Conservation (phyloP, 106 monocot genomes). For the Vanilla planifolia region DNA sequence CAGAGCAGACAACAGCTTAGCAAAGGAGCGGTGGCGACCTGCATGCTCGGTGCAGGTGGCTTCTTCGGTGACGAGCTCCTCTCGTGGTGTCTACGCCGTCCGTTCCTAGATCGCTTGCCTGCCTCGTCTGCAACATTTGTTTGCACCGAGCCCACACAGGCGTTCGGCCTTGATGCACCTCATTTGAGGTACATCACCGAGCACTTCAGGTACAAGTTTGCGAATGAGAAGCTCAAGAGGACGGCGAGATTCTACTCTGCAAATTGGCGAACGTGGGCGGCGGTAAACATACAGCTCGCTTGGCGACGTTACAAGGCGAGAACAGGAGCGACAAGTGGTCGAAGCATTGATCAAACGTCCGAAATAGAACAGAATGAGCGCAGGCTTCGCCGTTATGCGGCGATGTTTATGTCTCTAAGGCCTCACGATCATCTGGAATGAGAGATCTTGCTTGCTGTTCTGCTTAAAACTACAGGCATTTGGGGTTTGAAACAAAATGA, state of each 20-base stretch:
- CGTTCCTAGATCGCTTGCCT: slow-evolving; percentile 64
- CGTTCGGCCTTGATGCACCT: slow-evolving; percentile 56
- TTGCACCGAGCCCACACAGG: slow-evolving; percentile 60
- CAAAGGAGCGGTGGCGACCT: slow-evolving; percentile 60
- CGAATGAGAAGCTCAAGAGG: slow-evolving; percentile 78
- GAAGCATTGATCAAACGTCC: not conserved
- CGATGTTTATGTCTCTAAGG: slow-evolving; percentile 75
- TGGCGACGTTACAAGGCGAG: slow-evolving; percentile 51
- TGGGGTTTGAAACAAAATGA: too few relatives aligned
- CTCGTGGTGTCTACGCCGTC: slow-evolving; percentile 91
- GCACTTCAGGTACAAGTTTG: slow-evolving; percentile 90
- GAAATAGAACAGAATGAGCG: slow-evolving; percentile 33
- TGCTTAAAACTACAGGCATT: too few relatives aligned
- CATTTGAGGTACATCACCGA: slow-evolving; percentile 76
- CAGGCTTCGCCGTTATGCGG: slow-evolving; percentile 57
- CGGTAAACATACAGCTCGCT: slow-evolving; percentile 81
- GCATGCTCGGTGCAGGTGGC: slow-evolving; percentile 59
- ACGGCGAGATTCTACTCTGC: slow-evolving; percentile 81
- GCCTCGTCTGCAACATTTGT: slow-evolving; percentile 69
- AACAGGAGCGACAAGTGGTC: slow-evolving; percentile 7
- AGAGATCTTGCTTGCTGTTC: too few relatives aligned
- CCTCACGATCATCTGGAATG: slow-evolving; percentile 89
- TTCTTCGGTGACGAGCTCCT: slow-evolving; percentile 90
- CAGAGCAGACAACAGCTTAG: slow-evolving; percentile 59
- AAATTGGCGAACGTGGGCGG: slow-evolving; percentile 90